Conservation (phyloP, 805 yeast genomes). For the Diddensiella transvaalensis region DNA sequence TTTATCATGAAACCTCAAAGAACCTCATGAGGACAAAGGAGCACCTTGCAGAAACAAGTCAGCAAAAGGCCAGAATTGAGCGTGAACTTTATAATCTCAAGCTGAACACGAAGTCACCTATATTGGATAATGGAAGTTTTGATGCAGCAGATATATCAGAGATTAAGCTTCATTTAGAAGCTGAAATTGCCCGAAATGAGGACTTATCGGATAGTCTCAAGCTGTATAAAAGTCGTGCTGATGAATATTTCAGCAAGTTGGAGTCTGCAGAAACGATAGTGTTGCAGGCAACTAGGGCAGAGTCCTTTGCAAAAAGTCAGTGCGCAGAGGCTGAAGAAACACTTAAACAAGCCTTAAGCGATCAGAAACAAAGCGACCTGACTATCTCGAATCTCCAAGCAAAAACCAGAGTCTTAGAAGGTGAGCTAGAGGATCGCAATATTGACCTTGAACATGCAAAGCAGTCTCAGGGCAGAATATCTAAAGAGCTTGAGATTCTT, state of each 20-base stretch:
- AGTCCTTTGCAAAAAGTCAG: conserved; percentile 50
- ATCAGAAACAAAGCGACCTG: conserved; percentile 47
- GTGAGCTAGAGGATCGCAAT: conserved; percentile 52
- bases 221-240: conserved; percentile 67
- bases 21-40: conserved; percentile 24
- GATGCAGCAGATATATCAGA: conserved; percentile 29
- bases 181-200: conserved; percentile 50
- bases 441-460: conserved; percentile 51
- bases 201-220: conserved; percentile 55
- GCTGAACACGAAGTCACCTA: background rate
- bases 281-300: conserved; percentile 58
- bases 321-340: conserved; percentile 47
- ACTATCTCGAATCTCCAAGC: conserved; percentile 50
- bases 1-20: conserved; percentile 28
- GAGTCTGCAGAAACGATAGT: conserved; percentile 78
- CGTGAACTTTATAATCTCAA: conserved; percentile 12
- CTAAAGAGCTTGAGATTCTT: conserved; percentile 55
- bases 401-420: conserved; percentile 50
- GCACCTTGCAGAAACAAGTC: conserved; percentile 24
- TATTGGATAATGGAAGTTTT: background rate
- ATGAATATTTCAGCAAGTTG: conserved; percentile 65
- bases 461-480: conserved; percentile 46
- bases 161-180: conserved; percentile 54
- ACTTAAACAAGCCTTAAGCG: conserved; percentile 49
- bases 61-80: conserved; percentile 22